Conservation (phyloP, 345 rosid genomes). For the Syzygium aromaticum region DNA sequence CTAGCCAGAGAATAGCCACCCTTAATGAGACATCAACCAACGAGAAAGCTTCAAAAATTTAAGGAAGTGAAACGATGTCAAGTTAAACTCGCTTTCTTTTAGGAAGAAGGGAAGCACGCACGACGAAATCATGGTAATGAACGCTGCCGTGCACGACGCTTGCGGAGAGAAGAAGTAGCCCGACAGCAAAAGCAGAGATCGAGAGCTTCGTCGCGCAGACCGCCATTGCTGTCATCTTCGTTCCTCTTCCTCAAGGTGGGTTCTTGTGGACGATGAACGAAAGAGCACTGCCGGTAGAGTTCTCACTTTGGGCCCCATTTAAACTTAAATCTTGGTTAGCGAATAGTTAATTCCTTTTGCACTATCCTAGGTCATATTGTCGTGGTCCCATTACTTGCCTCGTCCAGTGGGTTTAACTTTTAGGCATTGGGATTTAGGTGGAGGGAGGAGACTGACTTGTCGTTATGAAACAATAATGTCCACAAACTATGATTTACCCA, state of each 20-base stretch:
- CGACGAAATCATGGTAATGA: background rate
- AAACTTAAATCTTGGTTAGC: background rate
- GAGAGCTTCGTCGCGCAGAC: background rate
- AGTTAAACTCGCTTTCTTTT: background rate
- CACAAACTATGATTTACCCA: no score
- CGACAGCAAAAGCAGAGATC: background rate
- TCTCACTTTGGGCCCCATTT: background rate
- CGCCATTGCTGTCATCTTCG: background rate
- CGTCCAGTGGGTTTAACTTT: background rate
- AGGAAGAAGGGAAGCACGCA: background rate
- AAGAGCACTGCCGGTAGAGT: background rate
- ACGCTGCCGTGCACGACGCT: background rate
- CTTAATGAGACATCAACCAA: background rate
- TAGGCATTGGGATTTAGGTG: background rate
- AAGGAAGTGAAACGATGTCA: background rate
- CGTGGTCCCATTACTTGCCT: background rate
- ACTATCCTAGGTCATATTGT: background rate
- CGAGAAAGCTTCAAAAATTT: background rate
- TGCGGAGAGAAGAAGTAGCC: background rate
- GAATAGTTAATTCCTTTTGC: background rate
- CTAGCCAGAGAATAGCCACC: no score
- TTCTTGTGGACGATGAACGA: background rate
- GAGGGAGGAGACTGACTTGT: background rate
- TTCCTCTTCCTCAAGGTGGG: background rate
- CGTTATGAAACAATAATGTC: background rate